Evolutionary conservation across 129 eudicot genomes (phyloP), one percentile per base, ranked within the genome.

Genomic region (Tanacetum coccineum): DNA sequence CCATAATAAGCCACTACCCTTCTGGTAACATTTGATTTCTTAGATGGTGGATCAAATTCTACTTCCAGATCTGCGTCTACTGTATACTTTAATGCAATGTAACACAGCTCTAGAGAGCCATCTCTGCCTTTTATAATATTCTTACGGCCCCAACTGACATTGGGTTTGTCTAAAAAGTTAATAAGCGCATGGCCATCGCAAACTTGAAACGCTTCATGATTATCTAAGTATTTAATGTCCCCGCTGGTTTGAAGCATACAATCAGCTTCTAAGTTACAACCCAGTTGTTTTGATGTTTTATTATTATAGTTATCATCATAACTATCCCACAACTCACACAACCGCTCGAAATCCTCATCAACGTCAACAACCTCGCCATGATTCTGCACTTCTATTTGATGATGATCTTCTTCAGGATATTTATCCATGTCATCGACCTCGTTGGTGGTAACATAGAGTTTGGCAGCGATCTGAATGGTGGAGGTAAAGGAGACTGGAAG

Each of bases 401-500:
- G 50, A 46, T 46, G 13, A 46, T 46, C 11, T 9, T 46, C 50
- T 9, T 46, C 50, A 46, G 13, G 11, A 13, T 9, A 13, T 9
- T 7, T 46, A 9, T 46, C 50, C 12, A 46, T 1, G 50, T 46
- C 50, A 46, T 46, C 50, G 1, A 46, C 50, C 50, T 46, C 13
- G 50, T 22, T 2, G 2, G 25, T 22, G 25, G 25, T 22, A 22
- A 22, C 25, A 22, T 28, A 28, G 36, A 28, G 36, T 28, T 28
- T 28, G 36, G 36, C 36, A 28, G 36, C 5, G 6, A 28, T 28
- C 36, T 28, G 5, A 28, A 46, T 3, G 51, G 14, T 13, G 51
- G 51, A 46, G n/a, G 51, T 46, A 46, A n/a, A 46, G 51, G 51
- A 46, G 51, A 46, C 51, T 46, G 51, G 51, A 46, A 46, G 51